Percentiles rank a stretch among this genome's conserved stretches.
Conservation (phyloP, 805 yeast species). For the Priceomyces melissophilus region DNA sequence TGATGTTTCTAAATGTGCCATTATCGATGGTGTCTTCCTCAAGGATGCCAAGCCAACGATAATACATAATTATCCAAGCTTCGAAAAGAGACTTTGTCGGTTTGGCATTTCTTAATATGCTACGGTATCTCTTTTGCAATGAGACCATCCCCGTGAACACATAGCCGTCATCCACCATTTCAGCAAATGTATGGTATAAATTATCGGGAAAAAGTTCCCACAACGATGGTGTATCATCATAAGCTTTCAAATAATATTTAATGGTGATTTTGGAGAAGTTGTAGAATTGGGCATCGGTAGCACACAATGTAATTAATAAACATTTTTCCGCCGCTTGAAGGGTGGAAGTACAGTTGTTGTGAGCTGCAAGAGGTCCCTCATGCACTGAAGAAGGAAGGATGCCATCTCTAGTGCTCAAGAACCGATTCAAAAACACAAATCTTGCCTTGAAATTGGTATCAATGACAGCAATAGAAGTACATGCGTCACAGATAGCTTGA, state of each 20-base stretch:
- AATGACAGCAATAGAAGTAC: conserved; percentile 29
- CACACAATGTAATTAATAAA: conserved; percentile 36
- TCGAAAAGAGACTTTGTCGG: conserved; percentile 31
- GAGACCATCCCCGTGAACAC: conserved; percentile 72
- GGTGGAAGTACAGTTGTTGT: background rate
- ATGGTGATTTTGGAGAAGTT: conserved; percentile 36
- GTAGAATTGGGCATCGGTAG: conserved; percentile 43
- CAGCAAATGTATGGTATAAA: conserved; percentile 24
- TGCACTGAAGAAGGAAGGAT: too few species aligned
- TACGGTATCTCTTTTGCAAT: conserved; percentile 61
- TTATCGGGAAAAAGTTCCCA: conserved; percentile 15
- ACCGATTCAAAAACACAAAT: conserved; percentile 33
- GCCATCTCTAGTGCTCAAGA: conserved; percentile 21
- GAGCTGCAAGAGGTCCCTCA: conserved; percentile 7
- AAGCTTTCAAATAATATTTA: conserved; percentile 25
- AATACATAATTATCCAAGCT: conserved; percentile 46
- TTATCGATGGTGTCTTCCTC: conserved; percentile 24
- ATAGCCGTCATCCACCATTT: conserved; percentile 49
- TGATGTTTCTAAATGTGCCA: conserved; percentile 59
- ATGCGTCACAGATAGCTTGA: conserved; percentile 33
- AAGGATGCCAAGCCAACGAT: conserved; percentile 42
- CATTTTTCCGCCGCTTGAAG: conserved; percentile 31
- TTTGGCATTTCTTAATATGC: conserved; percentile 21
- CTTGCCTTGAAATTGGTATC: conserved; percentile 35
- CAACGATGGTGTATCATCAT: conserved; percentile 4